Evolutionary conservation across 768 basidiomycete genomes (phyloP), one percentile per base, ranked within the genome.

Genomic region (Trametes meyenii): DNA sequence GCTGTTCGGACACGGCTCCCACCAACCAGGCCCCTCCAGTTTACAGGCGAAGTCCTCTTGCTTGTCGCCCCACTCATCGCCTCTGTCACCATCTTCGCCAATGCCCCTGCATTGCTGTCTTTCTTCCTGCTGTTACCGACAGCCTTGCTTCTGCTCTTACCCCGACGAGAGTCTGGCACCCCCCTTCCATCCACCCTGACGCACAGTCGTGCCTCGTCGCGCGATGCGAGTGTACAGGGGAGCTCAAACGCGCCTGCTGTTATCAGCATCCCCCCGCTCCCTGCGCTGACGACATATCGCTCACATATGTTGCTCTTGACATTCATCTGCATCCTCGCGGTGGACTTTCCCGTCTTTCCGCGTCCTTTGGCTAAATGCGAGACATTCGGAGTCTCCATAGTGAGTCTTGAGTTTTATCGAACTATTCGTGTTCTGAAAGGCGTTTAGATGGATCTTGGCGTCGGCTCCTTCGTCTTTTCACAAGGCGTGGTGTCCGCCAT

Each of bases 271-370:
- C 65, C 77, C n/a, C 81, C 80, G 1, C 75, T 94, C 48, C 85
- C 93, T 0, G 88, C 93, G 42, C 72, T 99, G 58, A 92, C 94
- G 12, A 84, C 88, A 0, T 98, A 96, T 72, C 80, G 97, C 46
- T 87, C 95, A 2, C 92, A 97, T 70, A 96, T 98, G 95, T 89
- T 98, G 83, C 77, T 97, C 19, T 85, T 98, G 82, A 98, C 97
- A 0, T 74, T 90, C 38, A 81, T 96, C 44, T 88, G 88, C 21
- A 98, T 99, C 62, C 85, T 98, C 13, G 96, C 96, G 0, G 96
- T 98, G 52, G 96, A 99, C 72, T 99, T 99, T 68, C 86, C 85
- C 0, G 83, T 96, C 24, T 99, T 98, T 69, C 97, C 97, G 0
- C 84, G 97, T 17, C 75, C 75, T 12, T 80, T 96, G 45, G 96